Evolutionary conservation across 306 rosid species (phyloP), one percentile per base, ranked within the genome.

Genomic region (Medicago ruthenica): DNA sequence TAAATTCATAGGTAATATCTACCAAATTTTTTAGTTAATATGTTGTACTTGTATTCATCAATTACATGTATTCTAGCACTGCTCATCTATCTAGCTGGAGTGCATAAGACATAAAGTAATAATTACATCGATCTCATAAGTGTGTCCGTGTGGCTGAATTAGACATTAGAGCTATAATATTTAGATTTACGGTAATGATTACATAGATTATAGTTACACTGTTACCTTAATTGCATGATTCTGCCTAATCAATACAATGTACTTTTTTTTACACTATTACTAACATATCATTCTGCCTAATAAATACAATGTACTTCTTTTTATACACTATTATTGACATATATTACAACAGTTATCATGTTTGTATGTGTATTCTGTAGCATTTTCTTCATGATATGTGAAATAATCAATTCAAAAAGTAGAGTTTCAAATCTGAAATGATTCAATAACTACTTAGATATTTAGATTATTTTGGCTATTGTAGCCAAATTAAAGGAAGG

Each of bases 141-240:
- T 17, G 60, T 18, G 22, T 54, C 22, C 13, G 11, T 54, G 27
- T 17, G 60, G 55, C 55, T 50, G 2, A 48, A 15, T 50, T 50
- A 51, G 58, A 51, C 58, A 16, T 51, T 18, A 54, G 60, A 54
- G 60, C 13, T 54, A 53, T 16, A 53, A 53, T 53, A 53, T 54
- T 54, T 54, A 54, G 24, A 54, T 9, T 54, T 17, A 54, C 18
- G 24, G 13, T 54, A 54, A 17, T 54, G 60, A 54, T 54, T 54
- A 18, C 61, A 54, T 20, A 18, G 27, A 54, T 18, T 54, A 54
- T 12, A 18, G 60, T 54, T 54, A 54, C 60, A 8, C 27, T 54
- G 60, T 54, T 54, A 54, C 60, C 60, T 54, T 18, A 21, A 54
- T 54, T 54, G 60, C 60, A 18, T 53, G 59, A 53, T 54, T 54